A percentile compares a stretch with the other conserved stretches of the same genome.
phyloP scores from a whole-genome alignment of 192 early-diverging fungal species.

The Geranomyces variabilis region DNA sequence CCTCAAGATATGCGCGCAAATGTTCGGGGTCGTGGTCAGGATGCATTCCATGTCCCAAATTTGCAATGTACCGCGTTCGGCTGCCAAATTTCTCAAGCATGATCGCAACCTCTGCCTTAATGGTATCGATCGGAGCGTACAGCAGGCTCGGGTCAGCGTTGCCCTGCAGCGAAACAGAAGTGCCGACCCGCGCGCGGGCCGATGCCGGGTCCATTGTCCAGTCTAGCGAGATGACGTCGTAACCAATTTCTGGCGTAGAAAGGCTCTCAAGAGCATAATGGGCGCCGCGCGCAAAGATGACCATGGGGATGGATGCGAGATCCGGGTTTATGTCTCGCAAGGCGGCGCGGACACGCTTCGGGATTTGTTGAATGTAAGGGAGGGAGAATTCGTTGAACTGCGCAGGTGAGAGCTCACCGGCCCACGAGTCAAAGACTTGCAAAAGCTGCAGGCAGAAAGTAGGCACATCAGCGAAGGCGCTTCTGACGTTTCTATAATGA shows the following conservation, averaged over 20 bases:
- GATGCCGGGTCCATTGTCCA: conserved; percentile 81
- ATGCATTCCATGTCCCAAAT: conserved; percentile 96
- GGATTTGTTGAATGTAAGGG: conserved; percentile 87
- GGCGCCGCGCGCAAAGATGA: conserved; percentile 90
- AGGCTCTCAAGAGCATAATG: conserved; percentile 84
- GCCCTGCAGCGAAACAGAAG: conserved; percentile 80
- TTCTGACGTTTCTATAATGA: too few relatives aligned
- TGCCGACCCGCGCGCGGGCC: conserved; percentile 57
- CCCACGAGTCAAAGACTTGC: conserved; percentile 98
- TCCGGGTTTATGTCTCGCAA: conserved; percentile 4
- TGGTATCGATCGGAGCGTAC: conserved; percentile 74
- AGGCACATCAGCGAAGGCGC: too few relatives aligned
- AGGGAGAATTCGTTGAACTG: conserved; percentile 85
- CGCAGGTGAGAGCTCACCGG: conserved; percentile 83
- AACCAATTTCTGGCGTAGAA: conserved; percentile 49
- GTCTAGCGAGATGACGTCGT: conserved; percentile 89
- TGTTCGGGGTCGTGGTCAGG: conserved; percentile 71
- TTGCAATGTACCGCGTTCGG: conserved; percentile 78
- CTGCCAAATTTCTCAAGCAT: conserved; percentile 86
- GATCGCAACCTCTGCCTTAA: conserved; percentile 68
- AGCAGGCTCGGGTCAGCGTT: conserved; percentile 91
- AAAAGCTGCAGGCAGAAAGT: conserved; percentile 60
- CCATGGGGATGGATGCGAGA: conserved; percentile 70
- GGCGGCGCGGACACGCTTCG: conserved; percentile 71
- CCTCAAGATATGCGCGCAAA: conserved; percentile 50